A percentile compares a stretch with the other conserved stretches of the same genome.
Conservation (phyloP, 371 early-diverging fungal species). For the Apophysomyces ossiformis region DNA sequence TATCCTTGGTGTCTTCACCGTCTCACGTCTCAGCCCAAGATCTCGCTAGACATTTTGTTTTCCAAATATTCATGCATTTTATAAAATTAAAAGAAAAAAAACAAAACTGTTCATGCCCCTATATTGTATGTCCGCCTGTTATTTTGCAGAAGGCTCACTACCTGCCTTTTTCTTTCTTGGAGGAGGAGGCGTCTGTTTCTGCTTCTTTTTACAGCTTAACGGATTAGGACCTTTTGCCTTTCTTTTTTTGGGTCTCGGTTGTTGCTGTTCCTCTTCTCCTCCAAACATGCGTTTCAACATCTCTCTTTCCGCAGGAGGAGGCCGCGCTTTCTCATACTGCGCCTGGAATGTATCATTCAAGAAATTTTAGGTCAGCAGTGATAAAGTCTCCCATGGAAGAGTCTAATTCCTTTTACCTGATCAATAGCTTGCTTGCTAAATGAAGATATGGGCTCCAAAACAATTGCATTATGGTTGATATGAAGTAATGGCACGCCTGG, state of each 20-base stretch:
- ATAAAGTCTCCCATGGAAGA: too few relatives aligned
- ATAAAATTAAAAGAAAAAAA: not conserved
- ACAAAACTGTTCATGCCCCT: not conserved
- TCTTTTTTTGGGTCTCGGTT: slow-evolving; percentile 31
- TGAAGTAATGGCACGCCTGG: slow-evolving; percentile 91
- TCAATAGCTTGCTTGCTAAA: slow-evolving; percentile 50
- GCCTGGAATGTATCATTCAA: not conserved
- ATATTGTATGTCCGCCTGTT: slow-evolving; percentile 4
- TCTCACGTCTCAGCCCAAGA: slow-evolving; percentile 30
- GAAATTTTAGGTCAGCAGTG: slow-evolving; percentile 7
- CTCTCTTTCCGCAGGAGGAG: slow-evolving; percentile 51
- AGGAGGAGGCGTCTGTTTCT: slow-evolving; percentile 43
- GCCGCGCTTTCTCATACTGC: slow-evolving; percentile 58
- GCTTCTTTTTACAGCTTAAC: slow-evolving; percentile 82
- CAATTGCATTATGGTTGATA: slow-evolving; percentile 73
- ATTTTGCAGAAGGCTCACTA: slow-evolving; percentile 4
- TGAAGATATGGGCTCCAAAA: slow-evolving; percentile 79
- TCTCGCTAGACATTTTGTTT: slow-evolving; percentile 16
- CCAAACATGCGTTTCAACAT: slow-evolving; percentile 49
- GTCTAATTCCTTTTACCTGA: slow-evolving; percentile 34
- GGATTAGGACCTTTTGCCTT: slow-evolving; percentile 83
- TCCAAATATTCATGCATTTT: slow-evolving; percentile 7
- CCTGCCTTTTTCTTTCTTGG: slow-evolving; percentile 31
- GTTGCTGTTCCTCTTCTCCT: not conserved
- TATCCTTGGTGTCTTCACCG: slow-evolving; percentile 59